These are phyloP conservation scores for Mortierella hygrophila DNA, from an alignment of 192 early-diverging fungal species.

Conservation along the genomic window DNA sequence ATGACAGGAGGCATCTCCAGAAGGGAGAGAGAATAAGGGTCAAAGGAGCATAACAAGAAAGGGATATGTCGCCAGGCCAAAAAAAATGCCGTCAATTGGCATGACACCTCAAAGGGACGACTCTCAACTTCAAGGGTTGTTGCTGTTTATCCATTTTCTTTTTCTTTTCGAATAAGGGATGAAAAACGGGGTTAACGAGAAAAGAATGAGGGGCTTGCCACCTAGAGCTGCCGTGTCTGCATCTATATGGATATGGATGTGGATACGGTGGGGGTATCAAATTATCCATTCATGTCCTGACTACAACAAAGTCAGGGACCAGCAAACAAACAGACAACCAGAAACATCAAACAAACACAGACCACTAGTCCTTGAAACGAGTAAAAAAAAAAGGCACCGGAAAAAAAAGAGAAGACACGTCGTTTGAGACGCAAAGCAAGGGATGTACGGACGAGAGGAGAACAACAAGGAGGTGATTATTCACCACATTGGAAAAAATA, in stretches of 20 bases:
- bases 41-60: neutral
- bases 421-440: neutral
- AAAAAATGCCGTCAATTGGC: neutral
- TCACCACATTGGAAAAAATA: neutral
- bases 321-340: neutral
- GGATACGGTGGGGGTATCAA: no score
- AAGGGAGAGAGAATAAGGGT: neutral
- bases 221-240: neutral
- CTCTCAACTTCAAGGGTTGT: slow-evolving; percentile 1
- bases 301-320: neutral
- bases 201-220: neutral
- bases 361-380: neutral
- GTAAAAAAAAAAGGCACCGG: neutral
- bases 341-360: neutral
- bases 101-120: neutral
- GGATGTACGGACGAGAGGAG: neutral
- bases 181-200: neutral
- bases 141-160: neutral
- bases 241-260: neutral
- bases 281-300: no score
- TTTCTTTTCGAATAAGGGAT: neutral
- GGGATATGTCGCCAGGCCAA: neutral
- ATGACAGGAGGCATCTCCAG: no score
- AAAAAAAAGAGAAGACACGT: neutral
- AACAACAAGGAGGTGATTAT: neutral